Evolutionary conservation across 1,284 basidiomycete species (phyloP), one percentile per base, ranked within the genome.

Genomic region (Uromyces viciae-fabae): DNA sequence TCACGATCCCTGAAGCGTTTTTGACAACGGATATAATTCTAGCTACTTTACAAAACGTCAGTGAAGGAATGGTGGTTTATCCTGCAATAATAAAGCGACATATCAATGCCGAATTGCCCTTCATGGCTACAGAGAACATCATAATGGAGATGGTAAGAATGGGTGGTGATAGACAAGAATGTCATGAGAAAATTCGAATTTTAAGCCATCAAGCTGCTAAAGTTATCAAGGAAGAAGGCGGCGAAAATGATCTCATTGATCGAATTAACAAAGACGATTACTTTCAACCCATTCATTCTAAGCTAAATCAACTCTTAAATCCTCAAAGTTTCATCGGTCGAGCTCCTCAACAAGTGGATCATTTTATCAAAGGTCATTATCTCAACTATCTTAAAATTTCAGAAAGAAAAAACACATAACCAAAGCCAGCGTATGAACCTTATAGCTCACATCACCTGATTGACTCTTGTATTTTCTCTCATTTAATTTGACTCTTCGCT

Each of bases 71-170:
- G 31, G 95, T 99, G 40, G 96, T 99, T 81, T 99, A 99, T 87
- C 96, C 96, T 22, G 92, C 91, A 85, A 96, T 99, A 83, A 99
- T 99, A 84, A 92, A 89, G 5, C 91, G 95, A 62, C 91, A 94
- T 58, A 96, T 99, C 86, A 87, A 91, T 28, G 94, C 97, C 86
- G 97, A 99, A 87, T 89, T 99, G 46, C 97, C 97, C 1, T 99
- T 99, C 89, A 99, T 99, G 97, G 87, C 86, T 2, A 81, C 95
- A 2, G 95, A 98, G 87, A 99, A 99, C 87, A 90, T 99, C 87
- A 99, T 99, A 88, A 99, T 99, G 97, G 95, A 95, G 15, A 92
- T 99, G 82, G 97, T 99, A 82, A 96, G 96, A 87, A 86, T 87
- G 77, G 95, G 95, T 56, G 97, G 95, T 0, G 96, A 99, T 86